Conservation (phyloP, 192 early-diverging fungal genomes). For the Backusella mclennaniae region DNA sequence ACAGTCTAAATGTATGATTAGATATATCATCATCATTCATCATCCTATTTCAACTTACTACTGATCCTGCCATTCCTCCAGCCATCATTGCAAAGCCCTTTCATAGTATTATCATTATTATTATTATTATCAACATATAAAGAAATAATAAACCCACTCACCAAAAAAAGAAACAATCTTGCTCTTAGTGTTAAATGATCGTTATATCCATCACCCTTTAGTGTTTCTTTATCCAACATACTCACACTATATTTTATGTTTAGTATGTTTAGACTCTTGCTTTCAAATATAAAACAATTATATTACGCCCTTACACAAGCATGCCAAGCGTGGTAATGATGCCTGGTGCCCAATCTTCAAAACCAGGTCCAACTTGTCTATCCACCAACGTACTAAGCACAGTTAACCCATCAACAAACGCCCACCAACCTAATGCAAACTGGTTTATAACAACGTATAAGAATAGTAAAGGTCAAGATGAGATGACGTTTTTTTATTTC, state of each 20-base stretch:
- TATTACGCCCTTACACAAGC: conserved; percentile 12
- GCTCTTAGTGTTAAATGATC: not conserved
- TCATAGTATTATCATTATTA: not conserved
- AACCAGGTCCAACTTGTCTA: not conserved
- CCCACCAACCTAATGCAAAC: conserved; percentile 30
- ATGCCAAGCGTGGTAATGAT: conserved; percentile 19
- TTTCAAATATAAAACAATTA: too few relatives aligned
- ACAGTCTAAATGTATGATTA: not conserved
- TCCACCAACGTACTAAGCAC: not conserved
- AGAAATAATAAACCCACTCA: not conserved
- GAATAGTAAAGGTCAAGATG: not conserved
- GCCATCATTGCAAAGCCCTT: conserved; percentile 13
- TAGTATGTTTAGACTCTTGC: not conserved
- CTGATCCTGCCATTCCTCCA: conserved; percentile 11
- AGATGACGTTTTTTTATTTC: not conserved
- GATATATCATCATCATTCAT: too few relatives aligned
- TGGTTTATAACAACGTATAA: not conserved
- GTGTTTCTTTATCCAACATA: conserved; percentile 13
- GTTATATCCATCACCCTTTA: conserved; percentile 14
- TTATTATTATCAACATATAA: not conserved
- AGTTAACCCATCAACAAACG: conserved; percentile 23
- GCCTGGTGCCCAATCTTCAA: conserved; percentile 31
- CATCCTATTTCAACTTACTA: not conserved
- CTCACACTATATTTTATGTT: not conserved
- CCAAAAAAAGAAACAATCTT: conserved; percentile 5